Base-by-base conservation (phyloP, 768 basidiomycete species). In the Leccinum uliginosum region DNA sequence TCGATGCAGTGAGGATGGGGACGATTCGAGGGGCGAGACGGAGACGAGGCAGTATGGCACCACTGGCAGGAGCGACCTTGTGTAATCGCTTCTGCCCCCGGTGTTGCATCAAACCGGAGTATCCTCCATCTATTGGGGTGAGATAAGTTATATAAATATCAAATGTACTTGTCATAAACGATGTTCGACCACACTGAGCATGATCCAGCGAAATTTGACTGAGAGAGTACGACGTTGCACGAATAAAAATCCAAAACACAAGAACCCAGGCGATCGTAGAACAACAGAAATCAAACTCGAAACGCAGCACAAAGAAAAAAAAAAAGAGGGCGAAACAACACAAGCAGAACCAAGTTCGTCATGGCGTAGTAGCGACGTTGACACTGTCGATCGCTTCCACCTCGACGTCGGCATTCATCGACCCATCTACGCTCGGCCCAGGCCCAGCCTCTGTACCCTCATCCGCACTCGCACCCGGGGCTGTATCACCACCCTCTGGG, bases 351-450 rank as follows among this genome's bases (percentile, higher is more conserved):
- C 30, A 51, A 10, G 40, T 11, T 34, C 23, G 51, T 64, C 65
- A 67, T 35, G 62, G 50, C 12, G 35, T 27, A 15, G 54, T 17
- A 8, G 17, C 27, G n/a, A 43, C 45, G 35, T 35, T 15, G 17
- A 38, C 29, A 9, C 15, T 44, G 3, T 56, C 53, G 2, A 14
- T 32, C 55, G 19, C 26, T 6, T 45, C 53, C 30, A 10, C 29
- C 5, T 51, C 55, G 49, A 44, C 19, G 27, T 26, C 45, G 11
- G 23, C 19, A 27, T 44, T 15, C 9, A 15, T 44, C 8, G 4
- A 15, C 23, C 17, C 54, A 32, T 56, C 50, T 2, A 5, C 44
- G 29, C 45, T 30, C 8, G 34, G 26, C 19, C 10, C 46, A 10
- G 30, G 17, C 3, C 3, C 32, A 14, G 3, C 29, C 19, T 60